Base-by-base conservation (phyloP, 176 grass and related monocot species). In the Poa pratensis region DNA sequence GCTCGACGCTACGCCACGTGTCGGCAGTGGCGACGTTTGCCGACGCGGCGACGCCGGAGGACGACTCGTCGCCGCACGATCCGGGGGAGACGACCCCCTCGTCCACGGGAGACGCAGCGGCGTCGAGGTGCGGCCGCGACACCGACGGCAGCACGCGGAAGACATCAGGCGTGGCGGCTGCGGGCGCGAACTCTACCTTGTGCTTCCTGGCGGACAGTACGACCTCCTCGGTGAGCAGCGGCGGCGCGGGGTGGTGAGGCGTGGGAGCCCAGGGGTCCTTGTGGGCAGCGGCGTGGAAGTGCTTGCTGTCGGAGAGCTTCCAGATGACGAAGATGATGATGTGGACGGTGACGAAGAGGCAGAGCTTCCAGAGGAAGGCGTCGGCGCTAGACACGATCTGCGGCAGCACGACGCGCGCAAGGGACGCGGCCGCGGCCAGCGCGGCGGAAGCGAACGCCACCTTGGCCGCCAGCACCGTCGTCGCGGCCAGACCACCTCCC, bases 271-370 rank as follows among this genome's bases (percentile, higher is more conserved):
- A 83, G 1, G 57, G 75, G 35, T 88, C 81, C 82, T 85, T 77
- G 78, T 73, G 52, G 4, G n/a, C 35, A 18, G 62, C 27, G 9
- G 22, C 37, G 26, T 77, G 91, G 86, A 53, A 76, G 58, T 91
- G 89, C 73, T 82, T 95, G 40, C 89, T 84, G 74, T 91, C 93
- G 83, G 96, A 95, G 84, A 99, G 97, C 88, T 96, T 96, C 93
- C 93, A 98, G 83, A 98, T 95, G 88, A 94, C 86, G 82, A 98
- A 77, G 82, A 96, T 94, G 91, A 99, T 99, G 84, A 99, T 85
- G 79, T 99, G 91, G 26, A 96, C 73, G 84, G 88, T 89, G 79
- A 96, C 80, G 88, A 99, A 96, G 78, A 99, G 94, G 80, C 94
- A 96, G 2, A 94, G 91, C 23, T 85, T 65, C 13, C 84, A 90